Percentiles rank a stretch among this genome's conserved stretches.
Evolutionary conservation across 129 eudicot genomes (phyloP).

Genomic region (Flaveria sonorensis): DNA sequence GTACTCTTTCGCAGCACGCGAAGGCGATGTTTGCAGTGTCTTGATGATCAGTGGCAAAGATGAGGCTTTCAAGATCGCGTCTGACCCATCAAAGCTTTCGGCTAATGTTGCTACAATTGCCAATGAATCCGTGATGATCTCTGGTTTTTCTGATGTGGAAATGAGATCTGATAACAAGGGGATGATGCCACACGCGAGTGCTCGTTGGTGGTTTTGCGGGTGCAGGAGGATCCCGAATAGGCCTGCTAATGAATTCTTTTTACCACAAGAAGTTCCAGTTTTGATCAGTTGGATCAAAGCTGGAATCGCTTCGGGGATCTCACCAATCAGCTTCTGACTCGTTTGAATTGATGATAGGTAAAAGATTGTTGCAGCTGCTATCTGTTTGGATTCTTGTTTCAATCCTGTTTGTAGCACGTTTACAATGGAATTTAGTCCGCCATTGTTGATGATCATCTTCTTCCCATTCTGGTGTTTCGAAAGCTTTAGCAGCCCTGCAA

Average conservation of each 20-base stretch:
- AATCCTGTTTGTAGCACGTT: conserved; percentile 50
- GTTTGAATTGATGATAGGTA: conserved; percentile 62
- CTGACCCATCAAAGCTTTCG: conserved; percentile 65
- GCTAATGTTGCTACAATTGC: conserved; percentile 69
- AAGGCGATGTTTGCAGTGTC: conserved; percentile 36
- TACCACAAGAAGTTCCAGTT: conserved; percentile 59
- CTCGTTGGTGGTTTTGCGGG: conserved; percentile 56
- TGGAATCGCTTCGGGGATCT: conserved; percentile 49
- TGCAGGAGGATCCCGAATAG: conserved; percentile 61
- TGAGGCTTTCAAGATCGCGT: conserved; percentile 41
- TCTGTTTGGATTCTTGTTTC: conserved; percentile 60
- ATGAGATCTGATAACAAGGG: conserved; percentile 53
- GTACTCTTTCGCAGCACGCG: conserved; percentile 64
- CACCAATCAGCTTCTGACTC: conserved; percentile 54
- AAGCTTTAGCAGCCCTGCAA: conserved; percentile 73
- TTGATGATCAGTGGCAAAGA: conserved; percentile 36
- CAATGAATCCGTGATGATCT: conserved; percentile 62
- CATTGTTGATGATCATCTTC: conserved; percentile 45
- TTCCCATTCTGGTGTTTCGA: conserved; percentile 68
- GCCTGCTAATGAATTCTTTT: conserved; percentile 72
- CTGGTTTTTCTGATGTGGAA: conserved; percentile 48
- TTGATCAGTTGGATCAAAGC: conserved; percentile 53
- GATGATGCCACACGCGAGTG: conserved; percentile 50
- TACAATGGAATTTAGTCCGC: conserved; percentile 52
- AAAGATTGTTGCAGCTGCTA: conserved; percentile 77